Evolutionary conservation across 169 alveolate genomes (phyloP).

Genomic region (Cryptosporidium ubiquitum): DNA sequence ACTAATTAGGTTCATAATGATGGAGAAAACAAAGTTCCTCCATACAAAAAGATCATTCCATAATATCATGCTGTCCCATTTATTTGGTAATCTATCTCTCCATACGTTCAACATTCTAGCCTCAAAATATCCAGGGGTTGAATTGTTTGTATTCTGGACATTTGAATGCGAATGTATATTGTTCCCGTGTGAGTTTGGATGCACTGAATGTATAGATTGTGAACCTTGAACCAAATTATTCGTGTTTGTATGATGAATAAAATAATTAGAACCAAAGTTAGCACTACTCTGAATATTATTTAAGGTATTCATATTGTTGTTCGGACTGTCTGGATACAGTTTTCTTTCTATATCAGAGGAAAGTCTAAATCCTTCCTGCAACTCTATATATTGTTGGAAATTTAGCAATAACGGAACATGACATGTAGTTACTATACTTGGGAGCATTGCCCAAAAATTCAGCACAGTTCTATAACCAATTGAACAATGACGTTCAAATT

Average conservation of each 20-base stretch:
- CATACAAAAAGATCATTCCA: slow-evolving; percentile 80
- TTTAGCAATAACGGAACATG: slow-evolving; percentile 76
- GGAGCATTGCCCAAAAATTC: slow-evolving; percentile 74
- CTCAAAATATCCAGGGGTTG: slow-evolving; percentile 70
- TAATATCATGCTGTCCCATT: slow-evolving; percentile 77
- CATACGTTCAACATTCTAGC: slow-evolving; percentile 77
- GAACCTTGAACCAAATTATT: background rate
- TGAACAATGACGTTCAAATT: slow-evolving; percentile 72
- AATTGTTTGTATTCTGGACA: background rate
- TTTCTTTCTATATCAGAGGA: slow-evolving; percentile 71
- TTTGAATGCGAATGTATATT: background rate
- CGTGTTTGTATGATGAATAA: background rate
- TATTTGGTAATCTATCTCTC: slow-evolving; percentile 80
- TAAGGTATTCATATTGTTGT: background rate
- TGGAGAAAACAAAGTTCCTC: slow-evolving; percentile 79
- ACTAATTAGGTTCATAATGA: slow-evolving; percentile 58
- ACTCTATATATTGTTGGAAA: slow-evolving; percentile 78
- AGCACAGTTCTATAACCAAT: slow-evolving; percentile 69
- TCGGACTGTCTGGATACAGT: slow-evolving; percentile 32
- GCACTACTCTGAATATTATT: background rate
- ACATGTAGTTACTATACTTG: slow-evolving; percentile 66
- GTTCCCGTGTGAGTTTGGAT: slow-evolving; percentile 17
- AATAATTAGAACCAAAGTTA: slow-evolving; percentile 14
- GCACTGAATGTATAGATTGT: background rate
- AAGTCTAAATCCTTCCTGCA: slow-evolving; percentile 77